These are phyloP conservation scores for Russula virescens DNA, from an alignment of 768 basidiomycete genomes.

Conservation along the genomic window DNA sequence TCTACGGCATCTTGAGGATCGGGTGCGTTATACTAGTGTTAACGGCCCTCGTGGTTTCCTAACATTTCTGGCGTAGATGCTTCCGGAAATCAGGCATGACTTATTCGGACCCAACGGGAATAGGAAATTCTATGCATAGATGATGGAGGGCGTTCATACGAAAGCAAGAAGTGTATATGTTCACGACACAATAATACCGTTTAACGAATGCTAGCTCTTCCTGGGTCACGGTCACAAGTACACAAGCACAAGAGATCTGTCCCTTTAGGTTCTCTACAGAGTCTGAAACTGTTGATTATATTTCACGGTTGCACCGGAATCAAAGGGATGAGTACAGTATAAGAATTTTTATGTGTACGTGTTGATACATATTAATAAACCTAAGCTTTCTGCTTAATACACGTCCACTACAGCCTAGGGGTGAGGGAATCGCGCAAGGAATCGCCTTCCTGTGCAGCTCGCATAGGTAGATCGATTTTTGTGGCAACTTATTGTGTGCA, in stretches of 20 bases:
- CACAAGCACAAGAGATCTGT: neutral
- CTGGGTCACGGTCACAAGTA: too few relatives aligned
- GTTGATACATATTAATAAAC: too few relatives aligned
- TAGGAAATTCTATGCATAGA: slow-evolving; percentile 79
- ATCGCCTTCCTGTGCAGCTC: too few relatives aligned
- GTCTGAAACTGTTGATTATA: neutral
- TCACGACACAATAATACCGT: neutral
- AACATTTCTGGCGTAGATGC: slow-evolving; percentile 56
- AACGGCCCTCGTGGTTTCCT: neutral
- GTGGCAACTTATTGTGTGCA: too few relatives aligned
- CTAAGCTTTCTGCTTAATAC: too few relatives aligned
- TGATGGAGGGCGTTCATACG: neutral
- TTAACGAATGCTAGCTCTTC: neutral
- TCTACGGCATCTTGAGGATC: slow-evolving; percentile 80
- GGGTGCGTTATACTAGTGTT: slow-evolving; percentile 43
- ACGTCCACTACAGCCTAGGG: too few relatives aligned
- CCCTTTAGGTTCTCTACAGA: neutral
- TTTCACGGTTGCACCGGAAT: neutral
- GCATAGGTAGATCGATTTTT: too few relatives aligned
- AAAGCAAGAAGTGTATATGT: neutral
- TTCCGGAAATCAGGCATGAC: slow-evolving; percentile 87
- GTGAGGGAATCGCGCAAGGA: too few relatives aligned
- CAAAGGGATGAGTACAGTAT: too few relatives aligned
- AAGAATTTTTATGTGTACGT: too few relatives aligned
- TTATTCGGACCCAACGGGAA: slow-evolving; percentile 89